These are phyloP conservation scores for Macrotyloma uniflorum DNA, from an alignment of 306 rosid species.

Conservation along the genomic window DNA sequence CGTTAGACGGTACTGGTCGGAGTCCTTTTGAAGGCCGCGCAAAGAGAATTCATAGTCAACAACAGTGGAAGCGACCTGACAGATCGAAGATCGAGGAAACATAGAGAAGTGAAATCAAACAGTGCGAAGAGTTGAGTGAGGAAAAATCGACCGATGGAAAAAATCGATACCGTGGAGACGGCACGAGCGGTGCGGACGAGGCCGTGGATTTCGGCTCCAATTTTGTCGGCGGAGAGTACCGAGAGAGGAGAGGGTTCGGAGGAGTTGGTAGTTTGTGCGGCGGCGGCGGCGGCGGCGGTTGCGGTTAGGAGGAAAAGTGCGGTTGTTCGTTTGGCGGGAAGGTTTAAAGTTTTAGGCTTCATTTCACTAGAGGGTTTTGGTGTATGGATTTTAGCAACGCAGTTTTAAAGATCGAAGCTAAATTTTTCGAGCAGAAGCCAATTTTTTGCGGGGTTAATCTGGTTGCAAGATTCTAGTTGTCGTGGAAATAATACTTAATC, in stretches of 20 bases:
- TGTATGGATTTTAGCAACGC: not conserved
- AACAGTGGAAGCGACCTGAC: conserved; percentile 63
- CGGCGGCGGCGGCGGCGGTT: conserved; percentile 31
- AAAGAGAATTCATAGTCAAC: conserved; percentile 74
- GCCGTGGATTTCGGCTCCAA: conserved; percentile 52
- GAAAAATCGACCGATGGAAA: not conserved
- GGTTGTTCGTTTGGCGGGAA: conserved; percentile 57
- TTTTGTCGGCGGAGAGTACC: conserved; percentile 27
- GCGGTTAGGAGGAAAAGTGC: conserved; percentile 45
- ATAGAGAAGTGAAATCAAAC: conserved; percentile 8
- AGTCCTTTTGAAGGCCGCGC: conserved; percentile 48
- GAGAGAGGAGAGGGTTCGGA: conserved; percentile 20
- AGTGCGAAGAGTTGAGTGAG: not conserved
- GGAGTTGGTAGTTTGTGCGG: conserved; percentile 32
- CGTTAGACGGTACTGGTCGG: conserved; percentile 61
- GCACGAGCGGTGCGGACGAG: conserved; percentile 79
- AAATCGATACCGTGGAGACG: conserved; percentile 57
- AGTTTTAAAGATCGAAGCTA: not conserved
- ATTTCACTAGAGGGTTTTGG: conserved; percentile 23
- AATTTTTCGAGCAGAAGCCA: not conserved
- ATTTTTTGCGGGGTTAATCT: not conserved
- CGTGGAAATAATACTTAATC: not conserved
- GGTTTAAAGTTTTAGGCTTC: conserved; percentile 40
- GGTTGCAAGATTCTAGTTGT: not conserved
- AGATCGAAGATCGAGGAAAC: not conserved